Base-by-base conservation (phyloP, 371 early-diverging fungal genomes). In the Mucor mucedo region DNA sequence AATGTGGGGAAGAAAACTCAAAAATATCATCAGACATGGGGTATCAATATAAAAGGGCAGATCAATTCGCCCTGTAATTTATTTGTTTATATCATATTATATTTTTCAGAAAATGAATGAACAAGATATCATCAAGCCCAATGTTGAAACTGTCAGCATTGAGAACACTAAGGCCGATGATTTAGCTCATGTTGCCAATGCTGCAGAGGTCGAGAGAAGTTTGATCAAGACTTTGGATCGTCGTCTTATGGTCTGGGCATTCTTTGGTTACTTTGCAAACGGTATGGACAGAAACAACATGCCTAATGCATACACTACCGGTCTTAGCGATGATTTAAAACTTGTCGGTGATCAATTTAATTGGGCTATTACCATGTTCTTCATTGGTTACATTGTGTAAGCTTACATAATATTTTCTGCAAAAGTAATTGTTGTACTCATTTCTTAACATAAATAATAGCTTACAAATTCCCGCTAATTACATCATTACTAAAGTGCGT, bases 201-300 rank as follows among this genome's bases (percentile, higher is more conserved):
- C 40, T 21, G 47, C 65, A 27, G 68, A 70, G 28, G 67, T 72
- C 8, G 78, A 70, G 55, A 70, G 68, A 16, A 68, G 66, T 9
- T 80, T 91, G 38, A 75, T 92, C 10, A 79, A 84, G 57, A 90
- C 86, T 62, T 73, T 92, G 30, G 93, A 93, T 70, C 55, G 67
- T 28, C 85, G 87, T 21, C 68, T 93, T 4, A 79, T 92, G 55
- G 85, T 93, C 5, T 82, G 89, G 70, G 81, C 92, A 38, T 78
- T 85, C 54, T 71, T 87, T 33, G 84, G 89, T 16, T 92, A 92
- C 59, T 80, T 92, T 54, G 86, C 90, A 48, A 86, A 84, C 56
- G 88, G 88, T 60, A 71, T 94, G 9, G 93, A 92, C 69, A 84
- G 93, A 49, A 86, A 86, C 55, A 94, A 92, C 63, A 90, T 93